These are phyloP conservation scores for Cubamyces lactineus DNA, from an alignment of 768 basidiomycete genomes.

Conservation along the genomic window DNA sequence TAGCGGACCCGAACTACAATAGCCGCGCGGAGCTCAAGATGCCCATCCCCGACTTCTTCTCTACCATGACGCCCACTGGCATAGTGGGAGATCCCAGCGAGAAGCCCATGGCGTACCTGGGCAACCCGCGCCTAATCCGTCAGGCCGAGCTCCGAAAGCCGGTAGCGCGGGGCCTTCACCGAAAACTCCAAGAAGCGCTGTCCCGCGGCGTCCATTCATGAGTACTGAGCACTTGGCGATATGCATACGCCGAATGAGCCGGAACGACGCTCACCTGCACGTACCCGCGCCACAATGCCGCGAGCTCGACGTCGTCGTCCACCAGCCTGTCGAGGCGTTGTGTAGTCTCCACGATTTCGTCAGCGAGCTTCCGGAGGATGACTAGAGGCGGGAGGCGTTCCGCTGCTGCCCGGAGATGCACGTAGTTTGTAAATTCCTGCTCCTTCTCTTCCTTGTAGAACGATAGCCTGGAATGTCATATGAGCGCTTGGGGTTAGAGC, in stretches of 20 bases:
- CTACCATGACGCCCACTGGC: too few relatives aligned
- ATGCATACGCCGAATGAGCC: too few relatives aligned
- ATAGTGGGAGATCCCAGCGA: too few relatives aligned
- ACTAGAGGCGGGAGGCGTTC: not conserved
- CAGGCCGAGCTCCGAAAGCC: conserved; percentile 2
- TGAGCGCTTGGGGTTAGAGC: not conserved
- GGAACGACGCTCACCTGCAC: conserved; percentile 7
- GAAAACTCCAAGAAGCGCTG: conserved; percentile 18
- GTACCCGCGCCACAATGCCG: conserved; percentile 10
- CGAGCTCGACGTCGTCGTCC: not conserved
- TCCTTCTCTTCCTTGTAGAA: conserved; percentile 28
- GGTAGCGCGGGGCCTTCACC: conserved; percentile 13
- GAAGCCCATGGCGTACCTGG: not conserved
- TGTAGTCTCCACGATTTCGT: conserved; percentile 19
- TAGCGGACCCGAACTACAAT: too few relatives aligned
- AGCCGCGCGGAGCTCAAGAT: too few relatives aligned
- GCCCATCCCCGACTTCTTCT: too few relatives aligned
- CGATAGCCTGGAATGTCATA: conserved; percentile 16
- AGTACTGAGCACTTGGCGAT: not conserved
- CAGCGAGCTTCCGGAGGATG: conserved; percentile 12
- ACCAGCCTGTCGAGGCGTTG: not conserved
- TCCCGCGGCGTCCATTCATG: too few relatives aligned
- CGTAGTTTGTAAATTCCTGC: conserved; percentile 24
- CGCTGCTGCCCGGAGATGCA: conserved; percentile 20
- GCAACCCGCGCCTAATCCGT: not conserved